Conservation (phyloP, 768 basidiomycete species). For the Rhodotorula paludigena region DNA sequence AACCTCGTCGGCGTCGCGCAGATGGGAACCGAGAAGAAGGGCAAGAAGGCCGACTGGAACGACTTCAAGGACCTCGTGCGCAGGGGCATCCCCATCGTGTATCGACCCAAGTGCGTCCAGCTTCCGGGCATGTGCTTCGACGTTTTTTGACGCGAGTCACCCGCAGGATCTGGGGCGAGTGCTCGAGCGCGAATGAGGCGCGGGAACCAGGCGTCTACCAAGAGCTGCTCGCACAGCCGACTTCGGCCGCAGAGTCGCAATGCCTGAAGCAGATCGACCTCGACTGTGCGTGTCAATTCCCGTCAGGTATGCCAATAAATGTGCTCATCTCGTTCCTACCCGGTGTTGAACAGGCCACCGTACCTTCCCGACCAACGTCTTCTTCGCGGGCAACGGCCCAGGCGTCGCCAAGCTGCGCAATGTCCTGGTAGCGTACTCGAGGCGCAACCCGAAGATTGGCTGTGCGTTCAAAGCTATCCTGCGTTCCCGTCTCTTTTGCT, state of each 20-base stretch:
- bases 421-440: constrained; percentile 84
- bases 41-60: constrained; percentile 61
- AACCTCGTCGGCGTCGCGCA: constrained; percentile 87
- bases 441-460: constrained; percentile 85
- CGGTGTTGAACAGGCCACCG: constrained; percentile 43
- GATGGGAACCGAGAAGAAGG: constrained; percentile 64
- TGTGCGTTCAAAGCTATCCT: constrained; percentile 45
- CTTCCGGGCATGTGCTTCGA: no score
- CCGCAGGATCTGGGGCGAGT: constrained; percentile 66
- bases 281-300: constrained; percentile 56
- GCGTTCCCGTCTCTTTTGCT: not conserved
- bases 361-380: constrained; percentile 53
- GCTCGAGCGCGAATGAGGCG: constrained; percentile 86
- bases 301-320: rapidly evolving
- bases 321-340: not conserved
- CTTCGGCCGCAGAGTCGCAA: constrained; percentile 44
- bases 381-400: constrained; percentile 93
- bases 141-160: not conserved
- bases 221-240: constrained; percentile 62
- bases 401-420: constrained; percentile 87
- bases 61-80: constrained; percentile 77
- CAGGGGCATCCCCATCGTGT: constrained; percentile 77
- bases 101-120: constrained; percentile 63
- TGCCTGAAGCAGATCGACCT: constrained; percentile 80
- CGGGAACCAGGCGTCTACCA: constrained; percentile 83